Conservation (phyloP, 2,329 filamentous ascomycete genomes). For the Sporothrix inflata region DNA sequence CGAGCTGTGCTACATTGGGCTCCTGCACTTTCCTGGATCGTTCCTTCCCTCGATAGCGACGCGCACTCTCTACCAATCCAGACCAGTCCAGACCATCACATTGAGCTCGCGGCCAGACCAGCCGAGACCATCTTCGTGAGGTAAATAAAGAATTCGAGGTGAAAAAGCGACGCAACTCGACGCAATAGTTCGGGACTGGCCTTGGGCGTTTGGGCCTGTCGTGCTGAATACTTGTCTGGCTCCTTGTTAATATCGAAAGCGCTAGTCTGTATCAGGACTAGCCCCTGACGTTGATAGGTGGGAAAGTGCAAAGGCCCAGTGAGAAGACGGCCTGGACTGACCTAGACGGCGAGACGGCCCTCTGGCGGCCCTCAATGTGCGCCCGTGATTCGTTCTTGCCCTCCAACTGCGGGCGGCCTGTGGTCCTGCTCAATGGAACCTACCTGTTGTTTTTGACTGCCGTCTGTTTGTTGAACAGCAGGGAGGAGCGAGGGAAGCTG, state of each 20-base stretch:
- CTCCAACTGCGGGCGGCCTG: constrained; percentile 1
- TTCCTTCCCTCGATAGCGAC: neutral
- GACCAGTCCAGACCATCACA: neutral
- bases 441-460: neutral
- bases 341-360: neutral
- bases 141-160: too few relatives aligned
- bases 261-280: neutral
- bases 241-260: neutral
- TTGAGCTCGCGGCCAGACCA: neutral
- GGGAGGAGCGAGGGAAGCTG: neutral
- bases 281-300: neutral
- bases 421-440: neutral
- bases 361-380: constrained; percentile 4
- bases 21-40: neutral
- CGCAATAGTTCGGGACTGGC: neutral
- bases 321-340: neutral
- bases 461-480: neutral
- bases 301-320: neutral
- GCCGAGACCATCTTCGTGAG: neutral
- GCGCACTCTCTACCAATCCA: neutral
- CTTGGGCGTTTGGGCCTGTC: neutral
- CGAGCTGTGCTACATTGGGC: constrained; percentile 11
- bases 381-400: constrained; percentile 1
- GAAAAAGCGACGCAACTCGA: neutral
- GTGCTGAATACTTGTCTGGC: constrained; percentile 1